Evolutionary conservation across 2,329 filamentous ascomycete species (phyloP).

Genomic region (Alternaria viburni): DNA sequence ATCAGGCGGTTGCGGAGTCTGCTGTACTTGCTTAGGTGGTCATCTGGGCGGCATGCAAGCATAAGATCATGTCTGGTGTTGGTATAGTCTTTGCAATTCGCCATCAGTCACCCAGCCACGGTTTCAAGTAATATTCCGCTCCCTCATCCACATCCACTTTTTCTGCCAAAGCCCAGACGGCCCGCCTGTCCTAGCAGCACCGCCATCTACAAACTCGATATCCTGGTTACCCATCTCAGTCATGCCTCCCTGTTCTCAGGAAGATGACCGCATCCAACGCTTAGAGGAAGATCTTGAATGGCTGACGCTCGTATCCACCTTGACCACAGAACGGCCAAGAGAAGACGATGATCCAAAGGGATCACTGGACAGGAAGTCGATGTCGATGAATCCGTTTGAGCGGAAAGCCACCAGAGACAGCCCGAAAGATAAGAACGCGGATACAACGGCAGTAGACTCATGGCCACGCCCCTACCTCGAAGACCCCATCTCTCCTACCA

Average conservation of each 20-base stretch:
- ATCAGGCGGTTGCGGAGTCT: background rate
- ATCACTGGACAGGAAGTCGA: background rate
- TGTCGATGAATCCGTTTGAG: background rate
- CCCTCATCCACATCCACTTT: too few species aligned
- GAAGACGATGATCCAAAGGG: background rate
- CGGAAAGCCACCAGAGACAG: background rate
- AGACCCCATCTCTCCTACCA: background rate
- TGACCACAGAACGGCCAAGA: background rate
- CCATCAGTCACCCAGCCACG: background rate
- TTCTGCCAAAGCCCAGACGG: too few species aligned
- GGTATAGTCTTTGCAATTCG: background rate
- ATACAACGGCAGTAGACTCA: background rate
- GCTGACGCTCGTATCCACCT: too few species aligned
- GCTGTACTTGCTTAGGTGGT: background rate
- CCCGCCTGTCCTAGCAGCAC: too few species aligned
- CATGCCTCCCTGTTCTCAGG: background rate
- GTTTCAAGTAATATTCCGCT: too few species aligned
- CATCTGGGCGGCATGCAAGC: background rate
- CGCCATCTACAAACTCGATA: too few species aligned
- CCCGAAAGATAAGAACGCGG: background rate
- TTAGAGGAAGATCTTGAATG: too few species aligned
- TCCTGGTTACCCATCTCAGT: background rate
- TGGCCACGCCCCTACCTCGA: too few species aligned
- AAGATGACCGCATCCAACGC: too few species aligned
- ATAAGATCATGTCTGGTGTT: background rate